phyloP scores from a whole-genome alignment of 1,284 basidiomycete genomes.

The Moesziomyces parantarcticus region DNA sequence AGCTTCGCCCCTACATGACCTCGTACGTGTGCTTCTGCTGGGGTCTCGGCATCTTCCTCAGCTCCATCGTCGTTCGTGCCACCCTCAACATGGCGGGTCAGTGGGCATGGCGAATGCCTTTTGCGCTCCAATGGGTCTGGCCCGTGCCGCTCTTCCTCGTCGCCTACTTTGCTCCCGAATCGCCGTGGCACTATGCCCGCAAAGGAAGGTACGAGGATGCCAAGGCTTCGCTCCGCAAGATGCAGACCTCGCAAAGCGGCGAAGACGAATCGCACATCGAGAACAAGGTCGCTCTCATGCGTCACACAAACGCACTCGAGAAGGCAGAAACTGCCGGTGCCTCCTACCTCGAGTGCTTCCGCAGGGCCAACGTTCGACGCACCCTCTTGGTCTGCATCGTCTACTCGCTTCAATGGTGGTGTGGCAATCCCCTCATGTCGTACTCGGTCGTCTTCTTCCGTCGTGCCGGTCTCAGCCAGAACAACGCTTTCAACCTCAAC shows the following conservation, averaged over 20 bases:
- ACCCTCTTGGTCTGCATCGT: constrained; percentile 68
- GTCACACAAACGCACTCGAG: constrained; percentile 69
- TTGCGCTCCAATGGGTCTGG: constrained; percentile 69
- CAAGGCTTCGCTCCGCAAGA: constrained; percentile 44
- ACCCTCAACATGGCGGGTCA: constrained; percentile 56
- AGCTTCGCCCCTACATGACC: constrained; percentile 70
- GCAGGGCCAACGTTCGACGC: constrained; percentile 67
- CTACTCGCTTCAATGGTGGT: constrained; percentile 65
- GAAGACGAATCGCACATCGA: constrained; percentile 49
- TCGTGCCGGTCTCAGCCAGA: constrained; percentile 69
- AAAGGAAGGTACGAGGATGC: constrained; percentile 70
- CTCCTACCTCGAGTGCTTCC: constrained; percentile 70
- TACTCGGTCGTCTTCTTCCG: constrained; percentile 68
- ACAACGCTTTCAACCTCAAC: constrained; percentile 68
- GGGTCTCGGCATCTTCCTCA: constrained; percentile 68
- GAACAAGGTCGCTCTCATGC: constrained; percentile 69
- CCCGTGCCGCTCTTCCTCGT: constrained; percentile 61
- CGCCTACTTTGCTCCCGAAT: constrained; percentile 63
- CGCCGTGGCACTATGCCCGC: constrained; percentile 70
- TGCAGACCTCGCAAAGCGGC: constrained; percentile 17
- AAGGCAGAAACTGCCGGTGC: constrained; percentile 63
- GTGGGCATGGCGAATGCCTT: constrained; percentile 68
- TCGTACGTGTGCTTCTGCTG: constrained; percentile 71
- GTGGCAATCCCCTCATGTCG: constrained; percentile 61
- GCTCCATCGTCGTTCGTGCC: constrained; percentile 69